Conservation (phyloP, 768 basidiomycete genomes). For the Kwoniella bestiolae region DNA sequence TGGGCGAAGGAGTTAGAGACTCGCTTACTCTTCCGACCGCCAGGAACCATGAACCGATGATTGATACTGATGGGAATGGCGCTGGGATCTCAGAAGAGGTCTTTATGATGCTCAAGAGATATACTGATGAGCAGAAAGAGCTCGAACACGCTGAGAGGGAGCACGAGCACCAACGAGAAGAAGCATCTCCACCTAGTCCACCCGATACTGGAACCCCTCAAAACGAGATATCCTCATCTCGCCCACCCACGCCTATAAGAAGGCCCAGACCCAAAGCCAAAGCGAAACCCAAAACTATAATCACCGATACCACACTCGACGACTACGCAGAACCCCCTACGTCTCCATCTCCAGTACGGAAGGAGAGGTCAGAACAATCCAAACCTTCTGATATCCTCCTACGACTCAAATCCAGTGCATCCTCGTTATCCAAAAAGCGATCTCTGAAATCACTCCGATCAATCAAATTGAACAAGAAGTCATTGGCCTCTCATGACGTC, state of each 20-base stretch:
- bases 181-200: no score
- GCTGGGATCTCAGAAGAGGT: constrained; percentile 11
- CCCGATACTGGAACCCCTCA: no score
- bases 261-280: neutral
- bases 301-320: neutral
- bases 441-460: constrained; percentile 1
- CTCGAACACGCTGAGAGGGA: neutral
- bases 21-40: neutral
- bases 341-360: neutral
- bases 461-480: neutral
- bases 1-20: constrained; percentile 7
- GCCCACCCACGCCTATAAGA: no score
- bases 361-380: neutral
- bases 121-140: constrained; percentile 12
- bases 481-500: neutral
- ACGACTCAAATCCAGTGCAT: neutral
- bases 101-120: constrained; percentile 5
- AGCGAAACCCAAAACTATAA: neutral
- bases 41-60: neutral
- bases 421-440: neutral
- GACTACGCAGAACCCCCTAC: neutral
- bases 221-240: no score
- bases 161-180: neutral
- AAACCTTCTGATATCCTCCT: constrained; percentile 1
- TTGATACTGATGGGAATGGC: neutral